phyloP scores from a whole-genome alignment of 1,284 basidiomycete species.

The Vanrija sp. region DNA sequence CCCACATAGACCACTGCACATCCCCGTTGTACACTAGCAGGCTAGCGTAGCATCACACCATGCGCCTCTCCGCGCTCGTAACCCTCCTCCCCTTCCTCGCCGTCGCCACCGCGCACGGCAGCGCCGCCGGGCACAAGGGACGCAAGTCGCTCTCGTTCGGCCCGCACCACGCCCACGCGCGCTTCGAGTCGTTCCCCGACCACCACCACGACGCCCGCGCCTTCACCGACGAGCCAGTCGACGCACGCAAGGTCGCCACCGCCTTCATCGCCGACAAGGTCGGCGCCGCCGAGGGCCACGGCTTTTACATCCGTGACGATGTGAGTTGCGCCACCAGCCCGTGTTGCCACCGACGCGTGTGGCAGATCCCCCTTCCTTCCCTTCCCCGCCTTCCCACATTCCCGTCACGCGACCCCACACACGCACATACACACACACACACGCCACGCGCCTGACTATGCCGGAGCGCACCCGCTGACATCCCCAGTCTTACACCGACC shows the following conservation, averaged over 20 bases:
- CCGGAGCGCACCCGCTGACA: slow-evolving; percentile 47
- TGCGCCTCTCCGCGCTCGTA: slow-evolving; percentile 45
- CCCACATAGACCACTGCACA: neutral
- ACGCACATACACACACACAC: too few relatives aligned
- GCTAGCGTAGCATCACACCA: slow-evolving; percentile 15
- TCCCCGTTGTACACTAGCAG: neutral
- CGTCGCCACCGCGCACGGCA: slow-evolving; percentile 15
- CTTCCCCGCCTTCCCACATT: neutral
- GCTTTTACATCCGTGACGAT: slow-evolving; percentile 47
- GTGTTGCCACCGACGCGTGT: neutral
- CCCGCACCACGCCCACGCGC: slow-evolving; percentile 66
- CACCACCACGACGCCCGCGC: too few relatives aligned
- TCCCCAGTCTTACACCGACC: slow-evolving; percentile 83
- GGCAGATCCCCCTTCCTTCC: neutral
- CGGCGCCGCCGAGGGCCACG: slow-evolving; percentile 29
- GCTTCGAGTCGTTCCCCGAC: slow-evolving; percentile 59
- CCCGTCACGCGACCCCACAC: neutral
- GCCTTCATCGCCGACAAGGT: slow-evolving; percentile 30
- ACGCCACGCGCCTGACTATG: too few relatives aligned
- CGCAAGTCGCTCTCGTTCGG: slow-evolving; percentile 80
- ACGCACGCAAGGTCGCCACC: slow-evolving; percentile 27
- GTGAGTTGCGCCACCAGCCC: slow-evolving; percentile 34
- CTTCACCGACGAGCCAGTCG: slow-evolving; percentile 6
- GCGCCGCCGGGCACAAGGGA: slow-evolving; percentile 2
- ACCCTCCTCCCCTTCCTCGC: slow-evolving; percentile 41